Percentiles rank a stretch among this genome's conserved stretches.
Conservation (phyloP, 2,329 filamentous ascomycete genomes). For the Botrytis fabae region DNA sequence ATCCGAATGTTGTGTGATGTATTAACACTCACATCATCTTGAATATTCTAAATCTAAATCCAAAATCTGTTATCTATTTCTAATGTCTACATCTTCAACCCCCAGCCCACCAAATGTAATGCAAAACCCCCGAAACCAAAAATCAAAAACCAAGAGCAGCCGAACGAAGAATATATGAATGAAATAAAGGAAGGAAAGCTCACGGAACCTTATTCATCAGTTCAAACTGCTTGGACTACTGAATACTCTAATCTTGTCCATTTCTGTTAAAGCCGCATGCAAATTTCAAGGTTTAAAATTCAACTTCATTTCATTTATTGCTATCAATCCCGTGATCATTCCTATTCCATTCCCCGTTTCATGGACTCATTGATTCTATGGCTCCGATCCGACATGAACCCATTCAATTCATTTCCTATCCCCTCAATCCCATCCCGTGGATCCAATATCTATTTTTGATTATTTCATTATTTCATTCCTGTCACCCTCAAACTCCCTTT, state of each 20-base stretch:
- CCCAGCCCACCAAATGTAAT: background rate
- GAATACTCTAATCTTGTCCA: background rate
- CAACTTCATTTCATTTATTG: background rate
- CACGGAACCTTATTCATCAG: background rate
- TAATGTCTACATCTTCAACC: background rate
- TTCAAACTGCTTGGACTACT: background rate
- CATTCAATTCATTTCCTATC: background rate
- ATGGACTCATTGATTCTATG: background rate
- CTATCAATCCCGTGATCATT: background rate
- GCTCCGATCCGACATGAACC: background rate
- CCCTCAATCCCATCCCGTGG: background rate
- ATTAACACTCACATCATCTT: background rate
- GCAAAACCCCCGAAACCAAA: background rate
- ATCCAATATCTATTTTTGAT: conserved; percentile 15
- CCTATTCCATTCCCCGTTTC: background rate
- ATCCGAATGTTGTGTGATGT: too few species aligned
- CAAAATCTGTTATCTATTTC: background rate
- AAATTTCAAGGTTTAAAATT: background rate
- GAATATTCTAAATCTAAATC: background rate
- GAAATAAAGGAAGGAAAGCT: background rate
- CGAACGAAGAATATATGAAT: background rate
- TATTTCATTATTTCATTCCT: background rate
- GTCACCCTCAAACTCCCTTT: background rate
- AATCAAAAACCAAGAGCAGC: background rate
- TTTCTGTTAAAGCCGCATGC: background rate